Evolutionary conservation across 2,329 filamentous ascomycete species (phyloP), one percentile per base, ranked within the genome.

Genomic region (Pseudogymnoascus sp.): DNA sequence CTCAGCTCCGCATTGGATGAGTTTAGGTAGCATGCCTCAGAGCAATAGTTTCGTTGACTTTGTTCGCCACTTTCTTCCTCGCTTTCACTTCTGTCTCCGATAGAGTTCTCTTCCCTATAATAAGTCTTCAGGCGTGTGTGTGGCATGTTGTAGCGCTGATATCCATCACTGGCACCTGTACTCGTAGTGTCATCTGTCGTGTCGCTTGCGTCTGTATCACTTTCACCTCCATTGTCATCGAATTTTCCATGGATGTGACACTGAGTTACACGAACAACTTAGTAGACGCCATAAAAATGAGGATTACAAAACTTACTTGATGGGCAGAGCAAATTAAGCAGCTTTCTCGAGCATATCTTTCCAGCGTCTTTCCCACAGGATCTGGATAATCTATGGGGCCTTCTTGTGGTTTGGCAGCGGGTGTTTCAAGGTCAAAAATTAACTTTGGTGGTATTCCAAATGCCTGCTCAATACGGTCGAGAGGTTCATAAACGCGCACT

Each of bases 291-390:
- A 13, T 54, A 33, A 35, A 54, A 33, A 21, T 7, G 9, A 15
- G 15, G 29, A 3, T 17, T 21, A 54, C 10, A 54, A 13, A 13
- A 54, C 47, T 54, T 33, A 54, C 47, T 6, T 54, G 29, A 33
- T 54, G 47, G n/a, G 47, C 47, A 54, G 47, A 54, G 21, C 47
- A 54, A 21, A 35, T 54, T 21, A 54, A 21, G 10, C 47, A 54
- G 13, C 47, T 33, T 54, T 17, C 47, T 54, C 47, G 47, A 33
- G 47, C 9, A 6, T 54, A 54, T 54, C 29, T 13, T 35, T 54
- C 47, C 15, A 54, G 2, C 2, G 47, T 33, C 5, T 54, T 21
- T 35, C n/a, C 29, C 29, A 54, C 11, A 13, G 29, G 47, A 4
- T 54, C 29, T 13, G 9, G 29, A 54, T 9, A 33, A 33, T 10